Conservation (phyloP, 805 yeast species). For the Kockiozyma suomiensis region DNA sequence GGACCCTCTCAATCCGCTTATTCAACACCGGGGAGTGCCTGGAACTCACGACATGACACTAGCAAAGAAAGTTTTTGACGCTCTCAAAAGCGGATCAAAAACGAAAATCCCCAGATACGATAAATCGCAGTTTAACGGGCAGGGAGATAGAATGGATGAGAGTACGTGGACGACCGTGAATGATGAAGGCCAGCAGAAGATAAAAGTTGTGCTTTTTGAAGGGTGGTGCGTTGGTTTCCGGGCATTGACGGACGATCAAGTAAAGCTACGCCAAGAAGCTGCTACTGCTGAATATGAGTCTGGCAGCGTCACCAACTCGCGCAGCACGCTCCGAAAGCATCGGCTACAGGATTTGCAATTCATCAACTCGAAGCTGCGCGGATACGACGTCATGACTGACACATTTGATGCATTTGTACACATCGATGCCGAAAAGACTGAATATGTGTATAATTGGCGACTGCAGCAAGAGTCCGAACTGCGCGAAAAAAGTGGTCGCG, state of each 20-base stretch:
- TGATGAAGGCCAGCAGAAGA: constrained; percentile 39
- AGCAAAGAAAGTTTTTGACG: constrained; percentile 37
- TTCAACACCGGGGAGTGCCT: constrained; percentile 85
- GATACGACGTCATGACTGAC: constrained; percentile 60
- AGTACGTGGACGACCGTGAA: constrained; percentile 46
- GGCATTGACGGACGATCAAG: constrained; percentile 44
- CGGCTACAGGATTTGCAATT: constrained; percentile 39
- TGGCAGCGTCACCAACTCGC: constrained; percentile 19
- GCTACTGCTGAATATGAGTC: neutral
- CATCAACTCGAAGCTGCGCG: constrained; percentile 56
- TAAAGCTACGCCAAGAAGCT: constrained; percentile 36
- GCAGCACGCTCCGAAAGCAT: constrained; percentile 38
- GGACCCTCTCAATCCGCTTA: constrained; percentile 53
- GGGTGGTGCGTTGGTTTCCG: constrained; percentile 92
- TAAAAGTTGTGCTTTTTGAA: constrained; percentile 76
- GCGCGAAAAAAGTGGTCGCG: constrained; percentile 53
- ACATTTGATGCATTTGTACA: constrained; percentile 62
- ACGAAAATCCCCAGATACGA: constrained; percentile 70
- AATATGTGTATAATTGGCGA: constrained; percentile 78
- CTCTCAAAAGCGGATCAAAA: constrained; percentile 40
- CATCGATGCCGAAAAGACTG: constrained; percentile 60
- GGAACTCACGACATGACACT: constrained; percentile 84
- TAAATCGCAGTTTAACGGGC: constrained; percentile 68
- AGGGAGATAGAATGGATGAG: constrained; percentile 68
- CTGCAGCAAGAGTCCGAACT: constrained; percentile 68